Evolutionary conservation across 2,329 filamentous ascomycete genomes (phyloP), one percentile per base, ranked within the genome.

Genomic region (Pseudopyricularia javanii): DNA sequence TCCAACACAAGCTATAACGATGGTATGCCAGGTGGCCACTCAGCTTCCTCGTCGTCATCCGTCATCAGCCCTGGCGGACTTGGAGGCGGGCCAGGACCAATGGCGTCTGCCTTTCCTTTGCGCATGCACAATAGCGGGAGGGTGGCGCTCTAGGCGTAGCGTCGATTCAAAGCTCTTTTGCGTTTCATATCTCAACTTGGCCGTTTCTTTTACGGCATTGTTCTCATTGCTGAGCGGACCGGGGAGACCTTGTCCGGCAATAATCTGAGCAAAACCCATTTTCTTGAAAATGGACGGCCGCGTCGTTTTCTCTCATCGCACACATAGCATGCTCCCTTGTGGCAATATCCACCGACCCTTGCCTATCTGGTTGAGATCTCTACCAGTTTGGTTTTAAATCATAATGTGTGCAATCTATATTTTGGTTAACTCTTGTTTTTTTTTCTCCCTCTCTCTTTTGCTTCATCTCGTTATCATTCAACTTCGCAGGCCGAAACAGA

Each of bases 41-140:
- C 40, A 12, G 40, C 40, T 24, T 45, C 40, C 24, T 45, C 40
- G 4, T 45, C 40, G 14, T 45, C 40, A 15, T 45, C 40, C 7
- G 61, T 61, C 47, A 52, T 65, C 4, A 65, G 61, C 54, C 62
- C 62, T 1, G 60, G 59, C 2, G 59, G 50, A 11, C 28, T 43
- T 7, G 40, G 50, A n/a, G 40, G 40, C 20, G 40, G 40, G 12
- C 40, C 40, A 3, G 40, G 40, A 1, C 52, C 58, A 9, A 47
- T 60, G 5, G 59, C 57, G 2, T 57, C 58, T 12, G 40, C 40
- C 28, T 53, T 65, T 47, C 59, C 62, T 2, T 59, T 66, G 8
- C 57, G 65, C 43, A 59, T 64, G n/a, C 60, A 61, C 47, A 61
- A 60, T 50, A 60, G 61, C 50, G 59, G 56, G 54, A 63, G 64